phyloP scores from a whole-genome alignment of 2,329 filamentous ascomycete genomes.

The Zasmidium angulare region DNA sequence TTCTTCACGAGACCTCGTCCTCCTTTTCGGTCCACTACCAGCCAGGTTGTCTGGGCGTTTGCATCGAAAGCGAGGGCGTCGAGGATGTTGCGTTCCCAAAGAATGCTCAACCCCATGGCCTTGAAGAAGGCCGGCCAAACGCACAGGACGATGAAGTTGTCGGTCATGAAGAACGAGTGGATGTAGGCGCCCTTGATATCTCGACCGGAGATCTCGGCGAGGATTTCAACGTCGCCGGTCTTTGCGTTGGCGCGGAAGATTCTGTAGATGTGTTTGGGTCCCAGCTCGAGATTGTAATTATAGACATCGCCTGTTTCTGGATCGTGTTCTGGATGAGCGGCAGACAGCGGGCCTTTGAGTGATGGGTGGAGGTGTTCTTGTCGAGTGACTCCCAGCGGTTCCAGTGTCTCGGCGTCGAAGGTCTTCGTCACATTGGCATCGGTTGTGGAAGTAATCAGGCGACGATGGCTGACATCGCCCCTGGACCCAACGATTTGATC shows the following conservation, averaged over 20 bases:
- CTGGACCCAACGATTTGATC: slow-evolving; percentile 24
- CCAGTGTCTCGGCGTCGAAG: slow-evolving; percentile 68
- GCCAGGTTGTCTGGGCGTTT: slow-evolving; percentile 63
- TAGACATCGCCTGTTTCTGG: slow-evolving; percentile 71
- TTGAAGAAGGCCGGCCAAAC: slow-evolving; percentile 66
- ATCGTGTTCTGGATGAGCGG: slow-evolving; percentile 71
- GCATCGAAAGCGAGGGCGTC: slow-evolving; percentile 67
- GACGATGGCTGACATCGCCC: not conserved
- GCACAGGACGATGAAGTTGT: slow-evolving; percentile 70
- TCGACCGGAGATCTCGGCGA: slow-evolving; percentile 62
- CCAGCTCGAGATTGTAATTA: slow-evolving; percentile 77
- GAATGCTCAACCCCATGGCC: slow-evolving; percentile 58
- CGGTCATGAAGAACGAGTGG: slow-evolving; percentile 77
- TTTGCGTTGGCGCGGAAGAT: slow-evolving; percentile 65
- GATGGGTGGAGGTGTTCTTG: slow-evolving; percentile 66
- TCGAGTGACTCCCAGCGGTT: slow-evolving; percentile 64
- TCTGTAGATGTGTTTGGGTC: slow-evolving; percentile 60
- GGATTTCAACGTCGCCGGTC: slow-evolving; percentile 66
- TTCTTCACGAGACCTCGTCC: slow-evolving; percentile 66
- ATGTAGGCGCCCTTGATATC: slow-evolving; percentile 66
- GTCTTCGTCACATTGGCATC: slow-evolving; percentile 62
- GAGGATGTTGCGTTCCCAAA: slow-evolving; percentile 66
- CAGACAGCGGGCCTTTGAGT: slow-evolving; percentile 66
- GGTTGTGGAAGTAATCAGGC: slow-evolving; percentile 56
- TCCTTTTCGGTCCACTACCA: slow-evolving; percentile 67